Evolutionary conservation across 2,329 filamentous ascomycete species (phyloP).

Genomic region (Sporothrix globosa): DNA sequence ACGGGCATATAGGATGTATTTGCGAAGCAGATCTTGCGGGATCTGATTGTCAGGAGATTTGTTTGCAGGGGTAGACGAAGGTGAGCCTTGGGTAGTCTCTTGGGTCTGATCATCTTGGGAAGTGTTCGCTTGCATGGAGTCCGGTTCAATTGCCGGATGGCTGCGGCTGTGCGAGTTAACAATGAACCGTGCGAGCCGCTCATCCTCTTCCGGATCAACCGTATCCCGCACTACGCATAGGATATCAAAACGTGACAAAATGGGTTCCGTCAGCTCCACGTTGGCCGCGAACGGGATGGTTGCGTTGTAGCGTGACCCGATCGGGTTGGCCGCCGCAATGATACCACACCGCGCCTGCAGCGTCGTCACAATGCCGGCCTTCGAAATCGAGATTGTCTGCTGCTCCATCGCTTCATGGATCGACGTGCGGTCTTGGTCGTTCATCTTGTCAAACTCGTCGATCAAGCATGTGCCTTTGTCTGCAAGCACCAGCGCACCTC

Average conservation of each 20-base stretch:
- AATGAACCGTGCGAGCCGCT: slow-evolving; percentile 90
- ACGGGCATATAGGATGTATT: slow-evolving; percentile 94
- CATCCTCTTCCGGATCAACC: slow-evolving; percentile 89
- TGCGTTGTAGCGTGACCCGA: slow-evolving; percentile 93
- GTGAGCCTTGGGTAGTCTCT: slow-evolving; percentile 34
- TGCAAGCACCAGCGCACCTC: slow-evolving; percentile 90
- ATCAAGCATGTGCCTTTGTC: slow-evolving; percentile 95
- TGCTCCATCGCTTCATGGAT: slow-evolving; percentile 99
- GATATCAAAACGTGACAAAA: slow-evolving; percentile 96
- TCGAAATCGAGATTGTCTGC: slow-evolving; percentile 98
- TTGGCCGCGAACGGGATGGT: slow-evolving; percentile 96
- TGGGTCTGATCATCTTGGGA: slow-evolving; percentile 41
- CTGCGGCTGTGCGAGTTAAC: slow-evolving; percentile 92
- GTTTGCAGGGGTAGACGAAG: slow-evolving; percentile 35
- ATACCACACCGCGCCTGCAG: slow-evolving; percentile 95
- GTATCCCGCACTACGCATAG: slow-evolving; percentile 94
- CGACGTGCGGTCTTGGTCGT: slow-evolving; percentile 95
- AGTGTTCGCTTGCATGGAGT: slow-evolving; percentile 65
- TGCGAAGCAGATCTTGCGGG: slow-evolving; percentile 84
- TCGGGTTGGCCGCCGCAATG: slow-evolving; percentile 94
- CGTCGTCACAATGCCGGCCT: slow-evolving; percentile 97
- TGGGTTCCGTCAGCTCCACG: slow-evolving; percentile 94
- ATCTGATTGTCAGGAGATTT: slow-evolving; percentile 67
- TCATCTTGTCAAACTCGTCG: slow-evolving; percentile 99
- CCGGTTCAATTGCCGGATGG: slow-evolving; percentile 54